Conservation (phyloP, 306 rosid species). For the Luffa aegyptiaca region DNA sequence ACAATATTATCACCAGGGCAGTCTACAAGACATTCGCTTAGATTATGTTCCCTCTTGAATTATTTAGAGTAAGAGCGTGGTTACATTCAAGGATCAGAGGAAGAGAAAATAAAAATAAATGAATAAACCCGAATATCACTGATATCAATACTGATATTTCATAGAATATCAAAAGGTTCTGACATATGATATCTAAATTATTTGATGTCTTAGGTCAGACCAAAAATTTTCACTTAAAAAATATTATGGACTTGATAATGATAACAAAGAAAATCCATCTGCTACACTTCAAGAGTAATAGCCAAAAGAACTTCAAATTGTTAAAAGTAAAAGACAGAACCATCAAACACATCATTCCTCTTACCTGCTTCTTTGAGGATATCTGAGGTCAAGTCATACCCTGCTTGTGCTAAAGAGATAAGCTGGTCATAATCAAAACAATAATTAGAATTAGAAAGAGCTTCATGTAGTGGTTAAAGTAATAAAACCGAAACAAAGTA, state of each 20-base stretch:
- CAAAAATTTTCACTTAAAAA: background rate
- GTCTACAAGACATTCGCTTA: background rate
- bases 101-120: background rate
- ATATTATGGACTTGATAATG: background rate
- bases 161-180: background rate
- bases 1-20: background rate
- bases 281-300: background rate
- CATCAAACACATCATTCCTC: constrained; percentile 14
- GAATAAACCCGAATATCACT: background rate
- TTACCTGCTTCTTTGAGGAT: constrained; percentile 49
- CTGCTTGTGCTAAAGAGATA: constrained; percentile 72
- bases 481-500: background rate
- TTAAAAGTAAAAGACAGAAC: background rate
- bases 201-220: background rate
- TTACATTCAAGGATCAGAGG: background rate
- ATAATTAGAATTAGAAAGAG: background rate
- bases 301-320: background rate
- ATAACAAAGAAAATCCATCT: background rate
- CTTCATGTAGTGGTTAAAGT: background rate
- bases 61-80: background rate
- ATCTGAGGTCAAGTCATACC: constrained; percentile 46
- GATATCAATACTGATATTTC: background rate
- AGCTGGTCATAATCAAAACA: constrained; percentile 29
- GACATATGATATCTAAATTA: background rate
- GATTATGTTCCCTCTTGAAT: background rate